Conservation (phyloP, 352 stramenopile species). For the Pythium insidiosum region DNA sequence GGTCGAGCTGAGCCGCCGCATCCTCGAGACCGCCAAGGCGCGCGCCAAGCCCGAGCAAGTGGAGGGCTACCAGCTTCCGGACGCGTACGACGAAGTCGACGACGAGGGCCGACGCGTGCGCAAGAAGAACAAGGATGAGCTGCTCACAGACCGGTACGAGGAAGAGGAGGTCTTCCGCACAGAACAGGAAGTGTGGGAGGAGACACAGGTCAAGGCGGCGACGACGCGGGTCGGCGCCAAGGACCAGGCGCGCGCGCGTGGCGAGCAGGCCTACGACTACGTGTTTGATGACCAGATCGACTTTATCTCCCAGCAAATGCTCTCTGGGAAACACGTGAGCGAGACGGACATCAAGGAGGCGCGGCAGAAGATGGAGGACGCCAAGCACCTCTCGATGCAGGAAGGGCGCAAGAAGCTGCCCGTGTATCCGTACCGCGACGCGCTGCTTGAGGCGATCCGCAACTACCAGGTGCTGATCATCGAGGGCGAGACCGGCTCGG, state of each 20-base stretch:
- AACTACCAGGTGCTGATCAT: slow-evolving; percentile 89
- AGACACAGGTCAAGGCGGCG: slow-evolving; percentile 92
- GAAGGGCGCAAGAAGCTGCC: slow-evolving; percentile 93
- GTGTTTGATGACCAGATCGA: slow-evolving; percentile 99
- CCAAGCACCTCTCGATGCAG: slow-evolving; percentile 93
- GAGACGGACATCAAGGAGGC: slow-evolving; percentile 70
- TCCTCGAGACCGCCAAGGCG: slow-evolving; percentile 84
- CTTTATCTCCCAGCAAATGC: slow-evolving; percentile 94
- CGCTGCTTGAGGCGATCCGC: slow-evolving; percentile 96
- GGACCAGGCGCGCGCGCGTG: slow-evolving; percentile 41
- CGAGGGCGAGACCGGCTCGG: slow-evolving; percentile 90
- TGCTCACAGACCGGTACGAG: slow-evolving; percentile 93
- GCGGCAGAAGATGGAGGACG: slow-evolving; percentile 58
- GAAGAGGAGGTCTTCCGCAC: slow-evolving; percentile 89
- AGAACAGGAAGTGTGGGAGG: slow-evolving; percentile 98
- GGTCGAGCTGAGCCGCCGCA: slow-evolving; percentile 80
- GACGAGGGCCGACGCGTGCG: slow-evolving; percentile 84
- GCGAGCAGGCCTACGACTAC: slow-evolving; percentile 92
- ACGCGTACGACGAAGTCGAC: slow-evolving; percentile 93
- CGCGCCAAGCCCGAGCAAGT: slow-evolving; percentile 42
- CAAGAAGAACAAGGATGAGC: slow-evolving; percentile 90
- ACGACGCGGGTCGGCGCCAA: slow-evolving; percentile 50
- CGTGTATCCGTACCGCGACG: slow-evolving; percentile 96
- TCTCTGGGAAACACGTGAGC: slow-evolving; percentile 79
- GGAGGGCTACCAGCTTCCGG: slow-evolving; percentile 93